Conservation (phyloP, 2,329 filamentous ascomycete species). For the Pseudopithomyces chartarum region DNA sequence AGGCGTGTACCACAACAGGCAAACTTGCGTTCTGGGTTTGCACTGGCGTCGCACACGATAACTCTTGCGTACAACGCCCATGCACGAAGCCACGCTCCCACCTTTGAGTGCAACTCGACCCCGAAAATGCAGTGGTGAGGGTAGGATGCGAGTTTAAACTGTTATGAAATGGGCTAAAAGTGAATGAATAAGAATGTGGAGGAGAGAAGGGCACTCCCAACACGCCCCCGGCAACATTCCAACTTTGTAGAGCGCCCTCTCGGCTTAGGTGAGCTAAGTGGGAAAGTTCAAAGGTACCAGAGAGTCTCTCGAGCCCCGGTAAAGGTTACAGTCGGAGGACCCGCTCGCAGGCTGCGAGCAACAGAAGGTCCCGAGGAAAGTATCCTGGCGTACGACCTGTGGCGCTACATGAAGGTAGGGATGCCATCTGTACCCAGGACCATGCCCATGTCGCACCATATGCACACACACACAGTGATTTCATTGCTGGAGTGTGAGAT, state of each 20-base stretch:
- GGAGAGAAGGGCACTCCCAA: neutral
- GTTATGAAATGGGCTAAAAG: too few species aligned
- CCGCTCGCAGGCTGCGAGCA: slow-evolving; percentile 3
- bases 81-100: slow-evolving; percentile 7
- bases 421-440: neutral
- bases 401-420: slow-evolving; percentile 9
- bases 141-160: neutral
- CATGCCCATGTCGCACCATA: slow-evolving; percentile 10
- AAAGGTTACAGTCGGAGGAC: too few species aligned
- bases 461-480: too few species aligned
- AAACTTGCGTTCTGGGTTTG: slow-evolving; percentile 10
- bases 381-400: slow-evolving; percentile 13
- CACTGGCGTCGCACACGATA: slow-evolving; percentile 10
- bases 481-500: too few species aligned
- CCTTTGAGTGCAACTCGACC: neutral
- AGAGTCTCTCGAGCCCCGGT: slow-evolving; percentile 4
- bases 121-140: neutral
- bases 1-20: slow-evolving; percentile 6
- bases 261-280: neutral
- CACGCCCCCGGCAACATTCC: neutral
- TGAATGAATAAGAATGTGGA: too few species aligned
- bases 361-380: slow-evolving; percentile 3
- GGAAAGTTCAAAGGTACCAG: neutral
- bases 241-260: neutral
- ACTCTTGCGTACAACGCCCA: slow-evolving; percentile 5